Base-by-base conservation (phyloP, 768 basidiomycete genomes). In the Lactifluus hygrophoroides region DNA sequence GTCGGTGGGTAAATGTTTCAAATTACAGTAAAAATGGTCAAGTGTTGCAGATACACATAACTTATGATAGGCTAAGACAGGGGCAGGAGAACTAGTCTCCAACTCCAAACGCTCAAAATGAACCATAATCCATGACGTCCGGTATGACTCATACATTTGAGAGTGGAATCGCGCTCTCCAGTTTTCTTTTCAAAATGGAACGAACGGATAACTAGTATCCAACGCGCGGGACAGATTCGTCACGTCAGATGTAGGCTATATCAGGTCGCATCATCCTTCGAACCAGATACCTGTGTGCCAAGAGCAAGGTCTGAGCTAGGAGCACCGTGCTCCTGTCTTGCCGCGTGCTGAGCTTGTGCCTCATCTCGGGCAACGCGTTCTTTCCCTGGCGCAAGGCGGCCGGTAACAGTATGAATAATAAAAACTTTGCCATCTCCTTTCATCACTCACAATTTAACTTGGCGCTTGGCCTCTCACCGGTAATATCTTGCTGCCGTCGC, bases 391-490 rank as follows among this genome's bases (percentile, higher is more conserved):
- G 25, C 45, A 2, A n/a, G 35, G 34, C 30, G 45, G 13, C 21
- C 44, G 35, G 21, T n/a, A n/a, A n/a, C n/a, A n/a, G n/a, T 45
- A 13, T 44, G 34, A 44, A 27, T 3, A 51, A 30, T 14, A 48
- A 7, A 8, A 17, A 27, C 6, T 14, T 32, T n/a, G n/a, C 13
- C 32, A 35, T 35, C 44, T 25, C 44, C 40, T 11, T 28, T n/a
- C 9, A 38, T n/a, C 32, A 66, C 68, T 57, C 30, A 73, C 73
- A 71, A 50, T 73, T 67, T 19, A 70, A 63, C 50, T 68, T 72
- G 61, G 71, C 70, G 44, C 67, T 66, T 27, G 72, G 67, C 54
- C 73, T 65, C 21, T 64, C 61, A 11, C 73, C 74, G 11, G 59
- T 45, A 25, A 61, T 62, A 23, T 68, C 69, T 58, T 74, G 73